Conservation (phyloP, 2,329 filamentous ascomycete species). For the Sporothrix brasiliensis region DNA sequence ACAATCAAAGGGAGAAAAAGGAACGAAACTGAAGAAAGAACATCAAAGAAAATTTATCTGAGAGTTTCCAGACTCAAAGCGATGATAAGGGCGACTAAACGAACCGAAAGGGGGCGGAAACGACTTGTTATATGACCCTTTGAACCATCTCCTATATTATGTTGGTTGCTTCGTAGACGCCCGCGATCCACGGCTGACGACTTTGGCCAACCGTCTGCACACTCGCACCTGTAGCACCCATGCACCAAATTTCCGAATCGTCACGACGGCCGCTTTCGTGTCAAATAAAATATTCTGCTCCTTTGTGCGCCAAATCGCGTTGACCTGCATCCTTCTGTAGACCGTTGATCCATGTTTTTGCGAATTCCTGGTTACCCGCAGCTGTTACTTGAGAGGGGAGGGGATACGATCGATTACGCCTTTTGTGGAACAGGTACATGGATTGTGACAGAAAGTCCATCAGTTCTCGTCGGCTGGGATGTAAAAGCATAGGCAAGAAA, state of each 20-base stretch:
- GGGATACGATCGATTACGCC: neutral
- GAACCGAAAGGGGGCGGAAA: neutral
- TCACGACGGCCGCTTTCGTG: neutral
- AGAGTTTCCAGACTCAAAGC: neutral
- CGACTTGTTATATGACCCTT: neutral
- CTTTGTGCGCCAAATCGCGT: neutral
- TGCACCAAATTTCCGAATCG: neutral
- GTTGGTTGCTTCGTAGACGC: no score
- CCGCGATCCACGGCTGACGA: no score
- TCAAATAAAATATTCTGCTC: neutral
- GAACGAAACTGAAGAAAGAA: neutral
- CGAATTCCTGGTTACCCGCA: neutral
- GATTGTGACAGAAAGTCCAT: neutral
- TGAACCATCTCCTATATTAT: no score
- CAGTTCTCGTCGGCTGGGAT: neutral
- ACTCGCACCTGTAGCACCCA: neutral
- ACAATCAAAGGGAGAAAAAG: neutral
- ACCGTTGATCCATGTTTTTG: constrained; percentile 14
- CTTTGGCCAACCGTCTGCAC: neutral
- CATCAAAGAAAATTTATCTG: neutral
- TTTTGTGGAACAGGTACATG: neutral
- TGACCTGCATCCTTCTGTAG: neutral
- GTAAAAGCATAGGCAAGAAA: neutral
- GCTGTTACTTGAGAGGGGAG: no score
- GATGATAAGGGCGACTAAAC: neutral